Evolutionary conservation across 83 land plant genomes (phyloP).

Genomic region (Thuja plicata): DNA sequence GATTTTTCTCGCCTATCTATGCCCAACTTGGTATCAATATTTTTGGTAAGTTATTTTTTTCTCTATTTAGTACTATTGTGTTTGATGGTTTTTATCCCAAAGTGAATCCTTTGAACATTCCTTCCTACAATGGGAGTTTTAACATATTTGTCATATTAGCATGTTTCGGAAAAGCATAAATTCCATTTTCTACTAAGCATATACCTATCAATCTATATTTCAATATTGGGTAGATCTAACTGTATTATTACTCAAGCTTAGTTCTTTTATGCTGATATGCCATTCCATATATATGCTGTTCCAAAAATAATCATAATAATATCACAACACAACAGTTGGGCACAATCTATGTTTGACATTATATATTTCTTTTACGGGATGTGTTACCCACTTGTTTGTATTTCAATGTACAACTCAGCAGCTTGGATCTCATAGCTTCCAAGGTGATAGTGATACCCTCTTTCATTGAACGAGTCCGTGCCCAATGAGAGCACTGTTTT

Average conservation of each 20-base stretch:
- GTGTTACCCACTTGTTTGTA: background rate
- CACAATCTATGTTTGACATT: background rate
- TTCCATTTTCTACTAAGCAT: background rate
- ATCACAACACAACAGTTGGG: background rate
- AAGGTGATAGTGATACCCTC: background rate
- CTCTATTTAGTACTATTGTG: background rate
- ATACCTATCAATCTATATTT: background rate
- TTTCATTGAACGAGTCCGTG: background rate
- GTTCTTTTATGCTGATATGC: background rate
- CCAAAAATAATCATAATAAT: background rate
- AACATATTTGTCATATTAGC: background rate
- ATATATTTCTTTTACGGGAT: background rate
- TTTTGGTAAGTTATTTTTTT: slow-evolving; percentile 46
- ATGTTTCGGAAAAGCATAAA: background rate
- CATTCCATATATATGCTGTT: background rate
- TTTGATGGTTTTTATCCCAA: background rate
- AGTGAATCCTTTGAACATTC: background rate
- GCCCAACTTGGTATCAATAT: slow-evolving; percentile 56
- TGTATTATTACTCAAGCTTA: background rate
- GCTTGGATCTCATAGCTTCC: background rate
- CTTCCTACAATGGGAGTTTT: background rate
- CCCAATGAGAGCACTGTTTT: background rate
- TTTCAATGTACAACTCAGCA: background rate
- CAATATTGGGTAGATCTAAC: background rate
- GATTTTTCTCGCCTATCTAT: slow-evolving; percentile 69